Evolutionary conservation across 1,284 basidiomycete species (phyloP).

Genomic region (Tilletia caries): DNA sequence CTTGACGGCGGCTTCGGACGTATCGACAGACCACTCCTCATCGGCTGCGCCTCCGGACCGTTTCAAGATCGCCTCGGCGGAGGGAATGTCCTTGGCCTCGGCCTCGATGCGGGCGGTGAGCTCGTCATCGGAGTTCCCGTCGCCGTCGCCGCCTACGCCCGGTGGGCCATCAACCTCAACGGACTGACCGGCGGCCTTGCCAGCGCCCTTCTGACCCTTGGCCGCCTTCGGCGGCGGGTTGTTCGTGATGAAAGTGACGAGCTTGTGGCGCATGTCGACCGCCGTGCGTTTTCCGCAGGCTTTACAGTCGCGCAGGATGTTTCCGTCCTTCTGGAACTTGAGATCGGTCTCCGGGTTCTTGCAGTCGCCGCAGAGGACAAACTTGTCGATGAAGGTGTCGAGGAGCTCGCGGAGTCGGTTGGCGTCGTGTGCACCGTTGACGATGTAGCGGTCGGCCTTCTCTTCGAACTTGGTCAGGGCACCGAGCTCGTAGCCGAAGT

Average conservation of each 20-base stretch:
- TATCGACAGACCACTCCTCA: conserved; percentile 85
- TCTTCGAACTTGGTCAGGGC: conserved; percentile 95
- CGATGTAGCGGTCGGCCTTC: conserved; percentile 95
- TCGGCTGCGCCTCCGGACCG: conserved; percentile 54
- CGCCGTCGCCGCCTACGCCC: conserved; percentile 41
- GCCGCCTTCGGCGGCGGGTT: conserved; percentile 77
- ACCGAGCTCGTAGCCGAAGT: conserved; percentile 97
- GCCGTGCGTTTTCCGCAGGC: conserved; percentile 89
- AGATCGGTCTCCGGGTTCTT: conserved; percentile 99
- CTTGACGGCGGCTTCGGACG: conserved; percentile 84
- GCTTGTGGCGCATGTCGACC: conserved; percentile 95
- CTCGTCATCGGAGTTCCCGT: conserved; percentile 56
- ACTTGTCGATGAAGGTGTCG: conserved; percentile 91
- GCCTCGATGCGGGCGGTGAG: conserved; percentile 60
- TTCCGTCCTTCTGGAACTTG: conserved; percentile 72
- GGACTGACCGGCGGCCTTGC: conserved; percentile 65
- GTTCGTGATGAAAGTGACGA: conserved; percentile 92
- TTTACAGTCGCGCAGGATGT: conserved; percentile 94
- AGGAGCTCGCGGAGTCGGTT: conserved; percentile 89
- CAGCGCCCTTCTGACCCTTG: conserved; percentile 51
- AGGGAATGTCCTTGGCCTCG: conserved; percentile 53
- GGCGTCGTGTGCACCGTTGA: conserved; percentile 94
- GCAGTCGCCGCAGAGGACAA: conserved; percentile 94
- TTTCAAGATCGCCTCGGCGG: conserved; percentile 60
- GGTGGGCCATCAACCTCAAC: conserved; percentile 58